Percentiles rank a stretch among this genome's conserved stretches.
Conservation (phyloP, 495 filamentous ascomycete species). For the Neurospora sp. region DNA sequence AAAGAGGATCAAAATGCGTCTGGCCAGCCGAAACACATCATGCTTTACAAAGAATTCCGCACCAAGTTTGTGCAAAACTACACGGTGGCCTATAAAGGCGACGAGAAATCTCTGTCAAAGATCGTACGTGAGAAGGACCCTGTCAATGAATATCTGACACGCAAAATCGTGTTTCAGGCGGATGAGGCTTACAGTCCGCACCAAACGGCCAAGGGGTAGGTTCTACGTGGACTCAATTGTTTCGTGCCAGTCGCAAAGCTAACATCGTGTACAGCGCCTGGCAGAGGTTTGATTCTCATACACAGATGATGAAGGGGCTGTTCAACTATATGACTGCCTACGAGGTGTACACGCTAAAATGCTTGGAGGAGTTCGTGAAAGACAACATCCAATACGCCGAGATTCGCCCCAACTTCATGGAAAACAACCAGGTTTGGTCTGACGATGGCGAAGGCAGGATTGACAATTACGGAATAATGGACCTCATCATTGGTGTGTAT, state of each 20-base stretch:
- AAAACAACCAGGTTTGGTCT: conserved; percentile 38
- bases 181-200: conserved; percentile 32
- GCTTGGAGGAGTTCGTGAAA: conserved; percentile 38
- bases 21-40: conserved; percentile 26
- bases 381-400: conserved; percentile 51
- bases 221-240: not conserved
- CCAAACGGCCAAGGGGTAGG: conserved; percentile 30
- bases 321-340: conserved; percentile 47
- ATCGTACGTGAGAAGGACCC: not conserved
- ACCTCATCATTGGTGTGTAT: conserved; percentile 40
- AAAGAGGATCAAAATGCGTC: conserved; percentile 14
- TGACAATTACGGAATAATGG: conserved; percentile 38
- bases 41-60: conserved; percentile 16
- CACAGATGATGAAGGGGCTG: conserved; percentile 51
- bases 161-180: conserved; percentile 40
- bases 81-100: no score
- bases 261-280: conserved; percentile 31
- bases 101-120: no score
- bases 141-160: conserved; percentile 32
- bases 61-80: no score
- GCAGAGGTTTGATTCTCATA: conserved; percentile 44
- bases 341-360: conserved; percentile 32
- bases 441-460: conserved; percentile 33
- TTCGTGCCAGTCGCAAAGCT: not conserved
- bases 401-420: conserved; percentile 48